Evolutionary conservation across 495 filamentous ascomycete genomes (phyloP).

Genomic region (Stereocaulon alpinum): DNA sequence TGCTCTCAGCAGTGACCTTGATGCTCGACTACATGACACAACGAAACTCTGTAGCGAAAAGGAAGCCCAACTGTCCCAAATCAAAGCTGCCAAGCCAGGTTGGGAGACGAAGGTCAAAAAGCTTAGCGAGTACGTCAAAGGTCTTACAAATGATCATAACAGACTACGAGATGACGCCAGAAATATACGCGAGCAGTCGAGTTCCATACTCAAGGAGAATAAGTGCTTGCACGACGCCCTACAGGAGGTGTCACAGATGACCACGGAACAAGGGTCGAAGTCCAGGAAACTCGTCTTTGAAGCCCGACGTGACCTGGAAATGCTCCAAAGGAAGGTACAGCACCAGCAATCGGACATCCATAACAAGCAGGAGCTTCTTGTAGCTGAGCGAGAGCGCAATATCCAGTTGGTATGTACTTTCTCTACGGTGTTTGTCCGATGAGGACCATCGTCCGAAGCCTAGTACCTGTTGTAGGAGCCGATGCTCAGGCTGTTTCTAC

Average conservation of each 20-base stretch:
- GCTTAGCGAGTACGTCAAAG: conserved; percentile 16
- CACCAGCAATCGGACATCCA: conserved; percentile 7
- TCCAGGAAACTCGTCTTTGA: conserved; percentile 1
- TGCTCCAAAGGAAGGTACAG: conserved; percentile 7
- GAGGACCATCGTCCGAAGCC: too few species aligned
- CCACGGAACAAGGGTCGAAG: neutral
- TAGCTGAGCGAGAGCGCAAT: conserved; percentile 11
- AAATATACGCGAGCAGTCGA: neutral
- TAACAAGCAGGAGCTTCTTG: neutral
- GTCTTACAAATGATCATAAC: conserved; percentile 22
- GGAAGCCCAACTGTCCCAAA: conserved; percentile 6
- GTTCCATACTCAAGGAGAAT: neutral
- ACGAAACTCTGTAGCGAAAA: neutral
- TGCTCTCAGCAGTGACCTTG: conserved; percentile 1
- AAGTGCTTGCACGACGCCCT: conserved; percentile 5
- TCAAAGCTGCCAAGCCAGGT: conserved; percentile 8
- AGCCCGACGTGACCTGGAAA: conserved; percentile 5
- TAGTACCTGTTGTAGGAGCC: too few species aligned
- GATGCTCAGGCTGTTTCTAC: too few species aligned
- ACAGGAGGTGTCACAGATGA: neutral
- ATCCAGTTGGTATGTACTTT: neutral
- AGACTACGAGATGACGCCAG: conserved; percentile 15
- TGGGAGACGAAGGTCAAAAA: conserved; percentile 14
- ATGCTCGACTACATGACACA: conserved; percentile 4
- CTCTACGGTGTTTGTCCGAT: too few species aligned